These are phyloP conservation scores for Marasmius tenuissimus DNA, from an alignment of 1,284 basidiomycete species.

Conservation along the genomic window DNA sequence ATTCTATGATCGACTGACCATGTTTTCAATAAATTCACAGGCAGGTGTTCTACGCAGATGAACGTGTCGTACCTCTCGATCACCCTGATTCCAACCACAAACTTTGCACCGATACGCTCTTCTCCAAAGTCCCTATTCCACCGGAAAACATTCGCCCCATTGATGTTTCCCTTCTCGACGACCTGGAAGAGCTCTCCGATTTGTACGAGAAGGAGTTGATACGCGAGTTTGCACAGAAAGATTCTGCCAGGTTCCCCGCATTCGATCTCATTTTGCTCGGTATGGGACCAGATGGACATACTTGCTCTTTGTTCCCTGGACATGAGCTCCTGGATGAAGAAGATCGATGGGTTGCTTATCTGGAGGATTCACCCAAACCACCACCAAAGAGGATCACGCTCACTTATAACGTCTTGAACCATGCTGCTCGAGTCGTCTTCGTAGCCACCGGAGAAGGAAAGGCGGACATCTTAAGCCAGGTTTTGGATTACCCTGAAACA, in stretches of 20 bases:
- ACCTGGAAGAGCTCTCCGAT: constrained; percentile 88
- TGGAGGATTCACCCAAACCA: constrained; percentile 93
- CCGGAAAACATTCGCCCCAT: constrained; percentile 82
- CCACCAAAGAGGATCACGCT: constrained; percentile 90
- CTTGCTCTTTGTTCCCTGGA: constrained; percentile 92
- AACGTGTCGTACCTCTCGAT: constrained; percentile 93
- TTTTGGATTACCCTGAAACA: constrained; percentile 82
- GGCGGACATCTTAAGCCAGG: constrained; percentile 70
- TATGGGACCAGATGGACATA: constrained; percentile 95
- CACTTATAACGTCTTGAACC: constrained; percentile 91
- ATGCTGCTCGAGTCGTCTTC: constrained; percentile 85
- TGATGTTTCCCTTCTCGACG: constrained; percentile 69
- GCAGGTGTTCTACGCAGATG: constrained; percentile 98
- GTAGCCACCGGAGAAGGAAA: constrained; percentile 87
- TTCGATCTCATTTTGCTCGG: constrained; percentile 95
- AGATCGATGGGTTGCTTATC: constrained; percentile 92
- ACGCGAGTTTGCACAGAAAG: constrained; percentile 84
- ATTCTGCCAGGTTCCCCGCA: constrained; percentile 90
- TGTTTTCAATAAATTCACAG: too few relatives aligned
- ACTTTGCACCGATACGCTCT: constrained; percentile 77
- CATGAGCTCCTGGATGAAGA: constrained; percentile 84
- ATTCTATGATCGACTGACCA: too few relatives aligned
- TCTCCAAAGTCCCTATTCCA: constrained; percentile 84
- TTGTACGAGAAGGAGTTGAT: constrained; percentile 95
- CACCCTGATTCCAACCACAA: constrained; percentile 91